These are phyloP conservation scores for Acidomyces sp. DNA, from an alignment of 495 filamentous ascomycete genomes.

Conservation along the genomic window DNA sequence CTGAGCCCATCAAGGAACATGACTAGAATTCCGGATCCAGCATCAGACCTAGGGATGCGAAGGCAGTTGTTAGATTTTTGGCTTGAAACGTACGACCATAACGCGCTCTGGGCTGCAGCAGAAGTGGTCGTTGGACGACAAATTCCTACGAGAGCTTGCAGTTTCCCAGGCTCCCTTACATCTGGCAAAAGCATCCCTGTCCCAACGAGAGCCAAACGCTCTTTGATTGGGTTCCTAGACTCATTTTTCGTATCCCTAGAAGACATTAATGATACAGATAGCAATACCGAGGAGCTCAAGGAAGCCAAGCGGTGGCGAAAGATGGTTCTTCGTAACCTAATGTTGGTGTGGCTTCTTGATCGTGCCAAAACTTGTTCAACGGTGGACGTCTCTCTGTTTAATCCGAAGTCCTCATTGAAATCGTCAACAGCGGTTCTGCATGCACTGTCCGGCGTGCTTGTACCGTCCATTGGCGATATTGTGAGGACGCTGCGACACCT, in stretches of 20 bases:
- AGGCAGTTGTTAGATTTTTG: conserved; percentile 45
- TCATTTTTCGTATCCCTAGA: conserved; percentile 47
- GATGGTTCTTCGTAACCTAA: conserved; percentile 45
- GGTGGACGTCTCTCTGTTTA: conserved; percentile 34
- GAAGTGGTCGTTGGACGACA: conserved; percentile 51
- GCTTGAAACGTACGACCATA: conserved; percentile 44
- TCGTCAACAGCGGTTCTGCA: conserved; percentile 43
- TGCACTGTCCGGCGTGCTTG: conserved; percentile 37
- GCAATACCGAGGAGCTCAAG: conserved; percentile 24
- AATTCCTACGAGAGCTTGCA: conserved; percentile 19
- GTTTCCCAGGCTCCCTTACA: neutral
- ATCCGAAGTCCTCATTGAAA: conserved; percentile 39
- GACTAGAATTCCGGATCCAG: conserved; percentile 5
- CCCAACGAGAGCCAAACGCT: conserved; percentile 18
- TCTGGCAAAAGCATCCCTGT: conserved; percentile 9
- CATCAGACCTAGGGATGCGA: conserved; percentile 42
- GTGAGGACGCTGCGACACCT: conserved; percentile 41
- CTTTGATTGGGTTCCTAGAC: conserved; percentile 41
- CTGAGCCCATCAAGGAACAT: conserved; percentile 40
- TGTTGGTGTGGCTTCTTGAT: conserved; percentile 50
- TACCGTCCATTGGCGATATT: conserved; percentile 50
- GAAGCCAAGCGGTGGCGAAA: conserved; percentile 35
- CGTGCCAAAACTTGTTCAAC: conserved; percentile 32
- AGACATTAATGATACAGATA: conserved; percentile 28
- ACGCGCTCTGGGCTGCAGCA: conserved; percentile 37